phyloP scores from a whole-genome alignment of 1,284 basidiomycete species.

The Pterulicium gracile region DNA sequence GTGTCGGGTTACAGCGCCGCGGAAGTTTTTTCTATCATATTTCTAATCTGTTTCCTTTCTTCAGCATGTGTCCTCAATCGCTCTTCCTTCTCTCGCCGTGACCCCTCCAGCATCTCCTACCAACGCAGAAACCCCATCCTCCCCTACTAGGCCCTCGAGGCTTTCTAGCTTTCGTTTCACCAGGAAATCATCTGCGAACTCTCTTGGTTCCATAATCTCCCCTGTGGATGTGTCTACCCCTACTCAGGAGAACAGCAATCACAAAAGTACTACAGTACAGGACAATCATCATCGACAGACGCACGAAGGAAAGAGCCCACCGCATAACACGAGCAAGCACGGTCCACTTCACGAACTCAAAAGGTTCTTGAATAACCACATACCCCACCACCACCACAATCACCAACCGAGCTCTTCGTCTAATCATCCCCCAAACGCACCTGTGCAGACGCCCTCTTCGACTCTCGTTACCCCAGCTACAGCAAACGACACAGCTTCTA shows the following conservation, averaged over 20 bases:
- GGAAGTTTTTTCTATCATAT: background rate
- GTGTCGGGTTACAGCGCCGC: no score
- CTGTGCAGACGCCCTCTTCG: constrained; percentile 6
- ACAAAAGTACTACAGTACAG: background rate
- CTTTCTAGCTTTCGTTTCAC: constrained; percentile 12
- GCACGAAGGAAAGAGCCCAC: constrained; percentile 4
- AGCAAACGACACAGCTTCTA: constrained; percentile 11
- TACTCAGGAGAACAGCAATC: background rate
- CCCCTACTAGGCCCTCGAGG: background rate
- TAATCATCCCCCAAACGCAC: constrained; percentile 9
- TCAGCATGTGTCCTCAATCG: constrained; percentile 7
- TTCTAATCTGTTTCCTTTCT: constrained; percentile 7
- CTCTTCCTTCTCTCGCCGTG: constrained; percentile 2
- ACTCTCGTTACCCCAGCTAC: constrained; percentile 3
- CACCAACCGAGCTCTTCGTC: constrained; percentile 7
- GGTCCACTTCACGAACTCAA: constrained; percentile 84
- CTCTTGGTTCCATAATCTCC: constrained; percentile 1
- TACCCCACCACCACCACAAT: constrained; percentile 38
- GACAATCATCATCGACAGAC: background rate
- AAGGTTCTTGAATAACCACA: constrained; percentile 85
- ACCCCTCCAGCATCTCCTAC: constrained; percentile 1
- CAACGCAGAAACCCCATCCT: constrained; percentile 9
- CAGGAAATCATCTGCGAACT: constrained; percentile 14
- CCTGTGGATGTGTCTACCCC: constrained; percentile 8
- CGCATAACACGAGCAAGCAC: constrained; percentile 27